phyloP scores from a whole-genome alignment of 2,329 filamentous ascomycete genomes.

The Colletotrichum paranaense region DNA sequence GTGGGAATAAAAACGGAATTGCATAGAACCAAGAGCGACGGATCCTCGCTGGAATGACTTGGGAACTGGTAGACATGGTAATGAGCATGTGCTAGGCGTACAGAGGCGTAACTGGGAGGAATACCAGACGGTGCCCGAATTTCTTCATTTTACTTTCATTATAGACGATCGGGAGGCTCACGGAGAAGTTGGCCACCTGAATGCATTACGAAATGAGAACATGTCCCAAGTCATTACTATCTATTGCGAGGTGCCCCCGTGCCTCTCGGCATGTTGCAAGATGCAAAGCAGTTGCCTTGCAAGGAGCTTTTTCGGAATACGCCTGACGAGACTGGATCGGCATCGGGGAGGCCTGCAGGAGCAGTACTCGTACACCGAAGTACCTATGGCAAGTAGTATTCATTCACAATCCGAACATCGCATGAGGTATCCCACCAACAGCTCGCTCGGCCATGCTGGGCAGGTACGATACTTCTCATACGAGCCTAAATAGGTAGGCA shows the following conservation, averaged over 20 bases:
- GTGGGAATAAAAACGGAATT: slow-evolving; percentile 24
- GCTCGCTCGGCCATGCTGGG: neutral
- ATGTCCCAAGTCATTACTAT: slow-evolving; percentile 4
- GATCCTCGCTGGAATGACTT: slow-evolving; percentile 36
- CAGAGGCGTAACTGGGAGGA: slow-evolving; percentile 39
- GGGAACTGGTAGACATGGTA: slow-evolving; percentile 35
- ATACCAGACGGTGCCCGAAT: slow-evolving; percentile 34
- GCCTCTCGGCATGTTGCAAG: neutral
- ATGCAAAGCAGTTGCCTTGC: neutral
- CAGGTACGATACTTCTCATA: neutral
- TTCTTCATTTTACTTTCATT: slow-evolving; percentile 29
- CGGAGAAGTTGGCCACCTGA: slow-evolving; percentile 19
- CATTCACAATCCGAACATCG: neutral
- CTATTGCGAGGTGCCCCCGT: neutral
- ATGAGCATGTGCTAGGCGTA: slow-evolving; percentile 47
- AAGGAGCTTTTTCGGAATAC: neutral
- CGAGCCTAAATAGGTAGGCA: neutral
- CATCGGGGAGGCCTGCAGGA: neutral
- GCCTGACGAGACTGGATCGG: neutral
- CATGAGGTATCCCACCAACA: too few species aligned
- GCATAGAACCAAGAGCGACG: slow-evolving; percentile 34
- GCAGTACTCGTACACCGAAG: too few species aligned
- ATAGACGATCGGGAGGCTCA: slow-evolving; percentile 29
- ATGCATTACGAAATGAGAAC: slow-evolving; percentile 36
- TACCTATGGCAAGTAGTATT: neutral